These are phyloP conservation scores for Bathelium albidoporum DNA, from an alignment of 495 filamentous ascomycete genomes.

Conservation along the genomic window DNA sequence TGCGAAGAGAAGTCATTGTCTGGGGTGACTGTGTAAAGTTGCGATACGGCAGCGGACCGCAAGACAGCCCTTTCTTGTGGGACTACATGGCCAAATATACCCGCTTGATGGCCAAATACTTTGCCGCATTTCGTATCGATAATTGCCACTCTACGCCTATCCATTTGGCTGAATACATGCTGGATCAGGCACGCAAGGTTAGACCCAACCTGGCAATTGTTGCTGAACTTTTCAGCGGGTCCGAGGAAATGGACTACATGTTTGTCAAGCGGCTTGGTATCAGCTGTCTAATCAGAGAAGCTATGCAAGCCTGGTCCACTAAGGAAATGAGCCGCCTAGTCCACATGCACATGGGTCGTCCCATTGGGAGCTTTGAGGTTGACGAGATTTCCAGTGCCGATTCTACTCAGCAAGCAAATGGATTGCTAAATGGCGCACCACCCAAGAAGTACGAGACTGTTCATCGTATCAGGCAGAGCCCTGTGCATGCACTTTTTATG, in stretches of 20 bases:
- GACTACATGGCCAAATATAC: conserved; percentile 91
- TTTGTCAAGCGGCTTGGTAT: conserved; percentile 89
- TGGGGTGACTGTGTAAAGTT: conserved; percentile 99
- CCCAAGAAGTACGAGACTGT: conserved; percentile 46
- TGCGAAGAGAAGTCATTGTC: conserved; percentile 88
- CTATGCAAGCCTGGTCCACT: conserved; percentile 97
- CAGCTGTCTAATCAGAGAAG: conserved; percentile 84
- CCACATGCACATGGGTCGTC: conserved; percentile 85
- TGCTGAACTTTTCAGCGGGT: conserved; percentile 93
- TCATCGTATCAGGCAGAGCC: conserved; percentile 63
- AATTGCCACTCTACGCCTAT: conserved; percentile 97
- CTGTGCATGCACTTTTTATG: conserved; percentile 93
- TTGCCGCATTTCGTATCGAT: conserved; percentile 91
- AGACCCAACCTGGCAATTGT: conserved; percentile 84
- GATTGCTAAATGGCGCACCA: conserved; percentile 30
- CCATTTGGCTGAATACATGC: conserved; percentile 82
- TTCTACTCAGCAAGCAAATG: conserved; percentile 30
- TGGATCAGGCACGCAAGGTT: conserved; percentile 82
- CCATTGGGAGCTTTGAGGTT: conserved; percentile 92
- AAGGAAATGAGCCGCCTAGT: conserved; percentile 83
- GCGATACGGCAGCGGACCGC: conserved; percentile 67
- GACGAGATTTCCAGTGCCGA: conserved; percentile 42
- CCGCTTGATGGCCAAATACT: conserved; percentile 87
- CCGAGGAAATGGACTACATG: conserved; percentile 88
- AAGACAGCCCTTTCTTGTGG: conserved; percentile 92